Conservation (phyloP, 164 flowering plant species). For the Magnolia kwangsiensis region DNA sequence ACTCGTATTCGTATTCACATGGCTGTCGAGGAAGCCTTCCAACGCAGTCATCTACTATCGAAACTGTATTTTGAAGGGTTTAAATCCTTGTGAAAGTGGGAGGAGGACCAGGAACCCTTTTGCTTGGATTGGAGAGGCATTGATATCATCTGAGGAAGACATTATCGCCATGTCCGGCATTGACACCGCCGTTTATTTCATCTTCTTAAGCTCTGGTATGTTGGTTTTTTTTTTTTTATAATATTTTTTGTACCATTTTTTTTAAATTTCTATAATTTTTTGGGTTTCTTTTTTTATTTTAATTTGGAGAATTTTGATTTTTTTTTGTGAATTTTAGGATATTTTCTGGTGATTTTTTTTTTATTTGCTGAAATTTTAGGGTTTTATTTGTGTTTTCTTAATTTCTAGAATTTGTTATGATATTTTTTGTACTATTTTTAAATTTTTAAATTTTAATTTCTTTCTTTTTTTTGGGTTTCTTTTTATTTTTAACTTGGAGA, state of each 20-base stretch:
- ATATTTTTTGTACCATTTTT: too few species aligned
- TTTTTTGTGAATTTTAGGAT: not conserved
- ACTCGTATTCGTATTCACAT: constrained; percentile 64
- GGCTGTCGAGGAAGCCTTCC: constrained; percentile 61
- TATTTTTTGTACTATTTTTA: not conserved
- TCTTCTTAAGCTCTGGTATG: constrained; percentile 76
- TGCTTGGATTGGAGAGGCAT: constrained; percentile 71
- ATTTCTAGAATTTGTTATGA: not conserved
- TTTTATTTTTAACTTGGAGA: not conserved
- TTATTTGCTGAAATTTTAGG: not conserved
- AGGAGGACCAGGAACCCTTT: constrained; percentile 56
- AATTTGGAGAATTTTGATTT: not conserved
- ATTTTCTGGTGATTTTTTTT: not conserved
- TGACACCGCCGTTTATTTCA: constrained; percentile 92
- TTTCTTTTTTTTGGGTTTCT: too few species aligned
- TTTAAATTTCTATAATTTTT: too few species aligned
- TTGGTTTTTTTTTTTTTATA: not conserved
- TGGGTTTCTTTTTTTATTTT: too few species aligned
- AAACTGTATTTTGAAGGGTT: constrained; percentile 71
- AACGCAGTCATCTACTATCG: constrained; percentile 79
- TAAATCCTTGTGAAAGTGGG: constrained; percentile 63
- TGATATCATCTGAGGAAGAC: constrained; percentile 61
- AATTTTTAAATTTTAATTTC: too few species aligned
- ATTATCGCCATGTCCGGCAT: constrained; percentile 69
- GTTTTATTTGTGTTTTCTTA: not conserved